Evolutionary conservation across 768 basidiomycete species (phyloP).

Genomic region (Podaxis mareebaensis): DNA sequence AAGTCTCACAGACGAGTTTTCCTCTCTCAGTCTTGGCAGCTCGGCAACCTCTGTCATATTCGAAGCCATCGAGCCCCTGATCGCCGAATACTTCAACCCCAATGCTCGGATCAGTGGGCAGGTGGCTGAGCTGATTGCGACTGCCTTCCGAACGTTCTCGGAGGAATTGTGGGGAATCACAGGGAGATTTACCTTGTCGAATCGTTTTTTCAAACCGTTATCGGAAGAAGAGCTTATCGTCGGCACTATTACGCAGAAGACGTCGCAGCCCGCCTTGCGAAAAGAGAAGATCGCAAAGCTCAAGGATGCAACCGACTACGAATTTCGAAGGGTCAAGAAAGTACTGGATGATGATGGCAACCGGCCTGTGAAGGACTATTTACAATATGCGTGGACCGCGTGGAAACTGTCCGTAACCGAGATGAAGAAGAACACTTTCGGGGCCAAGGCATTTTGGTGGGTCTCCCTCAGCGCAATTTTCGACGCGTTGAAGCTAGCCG

Average conservation of each 20-base stretch:
- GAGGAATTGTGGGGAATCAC: conserved; percentile 49
- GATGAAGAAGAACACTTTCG: conserved; percentile 38
- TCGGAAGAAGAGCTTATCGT: conserved; percentile 64
- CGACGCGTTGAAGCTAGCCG: conserved; percentile 36
- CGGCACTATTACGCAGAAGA: conserved; percentile 65
- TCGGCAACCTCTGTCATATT: background rate
- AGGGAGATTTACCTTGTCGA: conserved; percentile 43
- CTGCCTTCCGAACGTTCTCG: conserved; percentile 41
- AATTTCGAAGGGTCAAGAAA: conserved; percentile 50
- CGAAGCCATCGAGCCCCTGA: background rate
- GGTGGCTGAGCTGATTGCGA: conserved; percentile 18
- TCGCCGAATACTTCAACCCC: background rate
- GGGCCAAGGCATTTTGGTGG: conserved; percentile 62
- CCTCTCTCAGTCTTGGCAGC: background rate
- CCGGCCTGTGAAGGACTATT: conserved; percentile 33
- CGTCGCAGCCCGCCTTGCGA: conserved; percentile 52
- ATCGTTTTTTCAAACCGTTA: conserved; percentile 37
- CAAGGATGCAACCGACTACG: conserved; percentile 51
- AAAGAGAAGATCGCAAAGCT: conserved; percentile 53
- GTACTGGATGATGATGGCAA: conserved; percentile 51
- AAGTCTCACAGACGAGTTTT: conserved; percentile 3
- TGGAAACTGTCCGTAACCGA: conserved; percentile 42
- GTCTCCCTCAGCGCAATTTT: conserved; percentile 57
- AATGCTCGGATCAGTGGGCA: background rate
- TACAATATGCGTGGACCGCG: conserved; percentile 53